Evolutionary conservation across 352 stramenopile species (phyloP), one percentile per base, ranked within the genome.

Genomic region (Phytophthora nicotianae): DNA sequence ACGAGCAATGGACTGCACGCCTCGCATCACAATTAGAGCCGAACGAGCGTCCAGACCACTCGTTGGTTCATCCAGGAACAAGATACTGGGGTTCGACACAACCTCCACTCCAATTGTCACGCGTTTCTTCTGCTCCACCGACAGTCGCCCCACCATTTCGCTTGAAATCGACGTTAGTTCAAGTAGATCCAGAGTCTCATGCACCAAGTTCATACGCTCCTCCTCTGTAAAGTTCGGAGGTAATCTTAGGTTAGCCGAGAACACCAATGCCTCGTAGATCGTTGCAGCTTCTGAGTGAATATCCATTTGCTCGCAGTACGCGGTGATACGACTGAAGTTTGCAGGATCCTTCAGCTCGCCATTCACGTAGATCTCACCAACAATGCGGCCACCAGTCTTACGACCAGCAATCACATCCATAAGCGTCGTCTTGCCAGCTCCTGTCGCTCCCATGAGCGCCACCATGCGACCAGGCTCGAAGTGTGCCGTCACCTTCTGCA

Each of bases 41-140:
- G 52, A 98, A 16, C 83, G 85, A 0, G 84, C 77, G 63, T 98
- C 93, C n/a, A 98, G 64, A 21, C 89, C 88, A 68, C 72, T 90
- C 0, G 91, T 98, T 1, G 92, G 92, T 65, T 98, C 95, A 59
- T 98, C 93, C 20, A 99, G 62, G 65, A 99, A 97, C 45, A 99
- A 56, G 40, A 99, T 72, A 63, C 93, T 93, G 16, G 95, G 95
- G 69, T 98, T 97, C 7, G 88, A 60, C 11, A 97, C 93, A 20
- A 98, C 77, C 68, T 98, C 91, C 1, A 96, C 82, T 33, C 81
- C 95, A 55, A 98, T 98, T 7, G 90, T 93, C 33, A 98, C 72
- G n/a, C 93, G 77, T 75, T 98, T 98, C 68, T 92, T 89, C 62
- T 98, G 89, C 65, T 97, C 93, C 37, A 97, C 85, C 8, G 81